Evolutionary conservation across 768 basidiomycete genomes (phyloP).

Genomic region (Nevesoporus exiguus): DNA sequence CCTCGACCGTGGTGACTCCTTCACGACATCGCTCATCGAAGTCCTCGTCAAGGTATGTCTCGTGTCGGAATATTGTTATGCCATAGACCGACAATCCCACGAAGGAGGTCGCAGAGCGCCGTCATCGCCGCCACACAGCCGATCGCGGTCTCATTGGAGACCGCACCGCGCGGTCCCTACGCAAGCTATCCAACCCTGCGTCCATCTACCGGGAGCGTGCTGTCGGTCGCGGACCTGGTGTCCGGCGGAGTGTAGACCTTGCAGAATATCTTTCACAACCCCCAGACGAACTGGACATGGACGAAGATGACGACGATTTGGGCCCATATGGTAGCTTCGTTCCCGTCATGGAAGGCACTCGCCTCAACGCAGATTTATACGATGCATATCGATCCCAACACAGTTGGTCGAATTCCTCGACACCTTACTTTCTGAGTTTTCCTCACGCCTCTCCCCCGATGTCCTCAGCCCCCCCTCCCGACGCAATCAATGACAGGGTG

Average conservation of each 20-base stretch:
- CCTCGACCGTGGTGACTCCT: slow-evolving; percentile 74
- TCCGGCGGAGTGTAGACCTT: slow-evolving; percentile 36
- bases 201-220: slow-evolving; percentile 52
- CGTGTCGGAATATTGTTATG: not conserved
- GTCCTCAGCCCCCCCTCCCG: slow-evolving; percentile 24
- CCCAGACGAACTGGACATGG: slow-evolving; percentile 54
- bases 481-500: slow-evolving; percentile 21
- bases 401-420: slow-evolving; percentile 28
- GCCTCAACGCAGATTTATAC: slow-evolving; percentile 58
- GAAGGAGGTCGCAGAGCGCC: slow-evolving; percentile 77
- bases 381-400: slow-evolving; percentile 54
- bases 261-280: slow-evolving; percentile 52
- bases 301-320: slow-evolving; percentile 70
- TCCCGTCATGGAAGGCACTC: slow-evolving; percentile 47
- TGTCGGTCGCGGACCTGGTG: slow-evolving; percentile 35
- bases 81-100: slow-evolving; percentile 1
- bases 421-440: slow-evolving; percentile 22
- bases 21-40: slow-evolving; percentile 72
- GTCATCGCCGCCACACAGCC: slow-evolving; percentile 45
- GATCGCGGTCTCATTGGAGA: slow-evolving; percentile 65
- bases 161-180: slow-evolving; percentile 60
- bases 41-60: slow-evolving; percentile 69
- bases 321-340: slow-evolving; percentile 37
- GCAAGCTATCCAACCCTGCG: slow-evolving; percentile 49
- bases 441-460: slow-evolving; percentile 27